Evolutionary conservation across 225 moss, liverwort and hornwort species (phyloP), one percentile per base, ranked within the genome.

Genomic region (Polytrichum formosum): DNA sequence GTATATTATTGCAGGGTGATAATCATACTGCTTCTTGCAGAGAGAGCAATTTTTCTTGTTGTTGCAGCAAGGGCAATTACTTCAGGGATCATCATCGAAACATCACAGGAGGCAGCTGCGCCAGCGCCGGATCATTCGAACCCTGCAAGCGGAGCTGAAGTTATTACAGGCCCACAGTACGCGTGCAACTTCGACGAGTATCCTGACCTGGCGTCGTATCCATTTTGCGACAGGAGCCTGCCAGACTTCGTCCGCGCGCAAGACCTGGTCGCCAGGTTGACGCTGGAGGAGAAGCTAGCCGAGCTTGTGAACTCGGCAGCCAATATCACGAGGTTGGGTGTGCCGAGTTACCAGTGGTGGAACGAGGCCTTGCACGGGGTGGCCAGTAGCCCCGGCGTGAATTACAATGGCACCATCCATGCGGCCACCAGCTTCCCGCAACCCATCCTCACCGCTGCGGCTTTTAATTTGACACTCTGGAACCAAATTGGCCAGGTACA

Each of bases 391-490:
- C 76, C 68, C 0, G 79, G 76, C 0, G 83, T 83, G 0, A 69
- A 75, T 33, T 83, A 79, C 66, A 75, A 65, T 31, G 82, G 82
- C 64, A 67, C 35, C 78, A n/a, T 82, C 20, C 60, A 7, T 17
- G 56, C 18, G 0, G 82, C 75, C 27, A 82, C 82, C 64, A 82
- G 75, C 71, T 82, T 78, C 53, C 92, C 92, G 0, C 64, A 74
- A 7, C 87, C 90, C 0, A 84, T 92, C 26, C 53, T 82, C 28
- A 88, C 85, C 5, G 69, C 92, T 4, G 82, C 92, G 26, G 21
- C 92, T 0, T 88, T 90, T 73, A 90, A 90, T 64, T 54, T 17
- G 30, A 72, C 82, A 0, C 77, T 92, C 10, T 92, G 85, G 81
- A 77, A 87, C 61, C 61, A 69, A 5, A 85, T 92, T 55, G 91